Evolutionary conservation across 2,329 filamentous ascomycete genomes (phyloP), one percentile per base, ranked within the genome.

Genomic region (Juglanconis oblonga): DNA sequence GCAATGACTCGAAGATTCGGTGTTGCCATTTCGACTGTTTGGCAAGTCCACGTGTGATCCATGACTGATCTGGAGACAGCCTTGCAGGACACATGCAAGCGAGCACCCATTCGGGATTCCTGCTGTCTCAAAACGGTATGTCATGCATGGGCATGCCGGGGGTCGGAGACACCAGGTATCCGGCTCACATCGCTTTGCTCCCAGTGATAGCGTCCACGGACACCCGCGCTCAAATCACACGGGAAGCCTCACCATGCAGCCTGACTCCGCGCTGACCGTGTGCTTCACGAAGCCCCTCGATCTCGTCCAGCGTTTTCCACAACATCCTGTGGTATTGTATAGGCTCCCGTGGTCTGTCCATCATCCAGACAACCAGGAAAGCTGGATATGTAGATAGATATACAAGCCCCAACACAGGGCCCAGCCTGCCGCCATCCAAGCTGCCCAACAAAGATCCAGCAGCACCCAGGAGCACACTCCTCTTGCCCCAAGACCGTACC

Each of bases 381-480:
- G 59, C 55, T 31, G 36, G 10, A 40, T 33, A 44, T 53, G 51
- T 59, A 55, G 24, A 57, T 47, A 58, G 50, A 58, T 62, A 61
- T 54, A 65, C 62, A 67, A 55, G 51, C 59, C 44, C 24, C 24
- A 24, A 24, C 24, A 24, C 24, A 24, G 24, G 24, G 24, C 24
- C 55, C 29, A 45, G 33, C 33, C 48, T 45, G 44, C 7, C 11
- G 55, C 24, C 40, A 32, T 48, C 14, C 32, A 31, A 32, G 49
- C 50, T 36, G 11, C 51, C 40, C 24, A 24, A 24, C 24, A 24
- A 24, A 24, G 51, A 31, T 42, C 29, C 24, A 45, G 11, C 42
- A 13, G n/a, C 42, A 8, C 54, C 10, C 17, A 14, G 17, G 8
- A 44, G 5, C 35, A 51, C 14, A 36, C 38, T n/a, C 2, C 31